Evolutionary conservation across 2,329 filamentous ascomycete species (phyloP), one percentile per base, ranked within the genome.

Genomic region (Penicillium palitans): DNA sequence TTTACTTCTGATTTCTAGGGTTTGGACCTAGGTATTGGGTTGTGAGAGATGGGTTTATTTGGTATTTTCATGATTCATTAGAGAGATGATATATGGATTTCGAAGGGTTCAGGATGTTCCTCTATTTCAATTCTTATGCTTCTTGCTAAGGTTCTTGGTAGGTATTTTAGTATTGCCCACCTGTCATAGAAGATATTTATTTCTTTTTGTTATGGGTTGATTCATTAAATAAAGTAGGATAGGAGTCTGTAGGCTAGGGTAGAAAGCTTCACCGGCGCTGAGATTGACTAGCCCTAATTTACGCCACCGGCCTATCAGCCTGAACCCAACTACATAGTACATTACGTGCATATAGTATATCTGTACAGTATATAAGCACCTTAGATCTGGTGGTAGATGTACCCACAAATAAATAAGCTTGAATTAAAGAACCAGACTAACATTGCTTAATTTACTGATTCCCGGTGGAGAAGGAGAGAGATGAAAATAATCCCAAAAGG

Each of bases 401-500:
- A 41, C 13, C 25, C 37, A 52, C 49, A n/a, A 52, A 24, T 8
- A 42, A 42, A 44, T 33, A 31, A 33, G 15, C 37, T 42, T 52
- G 25, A 17, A 42, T 41, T 29, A 17, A 4, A 29, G 33, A 17
- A 24, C 3, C 1, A 25, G 5, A 25, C 12, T 48, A 25, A 12
- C 2, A 35, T 48, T 24, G 29, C 45, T 24, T 48, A 8, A 24
- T n/a, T 35, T 12, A 17, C 9, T 48, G 12, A 4, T 12, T 17
- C 29, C 15, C 4, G 7, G 15, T 6, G 4, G 27, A 27, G 74
- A 75, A 55, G 68, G 66, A 21, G 42, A 68, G 48, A 17, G 68
- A n/a, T 37, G 13, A 5, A 37, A 39, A 47, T 19, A n/a, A 37
- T 31, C 29, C 17, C 33, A n/a, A 8, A 31, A 21, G 17, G 17